phyloP scores from a whole-genome alignment of 2,329 filamentous ascomycete genomes.

The Penicillium sp. region DNA sequence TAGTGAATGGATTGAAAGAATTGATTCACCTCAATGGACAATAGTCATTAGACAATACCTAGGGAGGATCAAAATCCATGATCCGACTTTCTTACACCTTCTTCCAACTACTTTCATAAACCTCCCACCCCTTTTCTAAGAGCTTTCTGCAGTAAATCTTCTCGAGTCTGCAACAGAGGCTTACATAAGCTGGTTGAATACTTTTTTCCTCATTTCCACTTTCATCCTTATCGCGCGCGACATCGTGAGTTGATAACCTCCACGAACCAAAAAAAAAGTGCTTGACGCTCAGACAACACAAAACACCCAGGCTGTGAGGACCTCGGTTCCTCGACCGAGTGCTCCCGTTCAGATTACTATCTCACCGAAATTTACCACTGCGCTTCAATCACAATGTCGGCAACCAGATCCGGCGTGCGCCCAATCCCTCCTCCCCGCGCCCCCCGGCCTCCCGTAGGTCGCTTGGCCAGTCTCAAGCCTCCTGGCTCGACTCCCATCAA shows the following conservation, averaged over 20 bases:
- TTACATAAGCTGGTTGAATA: constrained; percentile 9
- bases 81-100: too few relatives aligned
- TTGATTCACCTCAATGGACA: not conserved
- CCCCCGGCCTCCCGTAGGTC: constrained; percentile 33
- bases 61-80: too few relatives aligned
- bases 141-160: not conserved
- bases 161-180: not conserved
- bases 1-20: not conserved
- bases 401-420: constrained; percentile 34
- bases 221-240: constrained; percentile 13
- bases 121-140: not conserved
- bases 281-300: not conserved
- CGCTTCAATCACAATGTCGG: constrained; percentile 28
- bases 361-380: not conserved
- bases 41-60: not conserved
- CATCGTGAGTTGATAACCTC: constrained; percentile 8
- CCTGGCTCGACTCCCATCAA: constrained; percentile 38
- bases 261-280: not conserved
- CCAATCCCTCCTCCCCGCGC: constrained; percentile 27
- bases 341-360: not conserved
- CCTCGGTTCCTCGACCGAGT: constrained; percentile 3
- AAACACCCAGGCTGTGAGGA: constrained; percentile 1
- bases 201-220: constrained; percentile 2
- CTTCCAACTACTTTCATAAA: too few relatives aligned
- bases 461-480: constrained; percentile 42